phyloP scores from a whole-genome alignment of 768 basidiomycete species.

The Megacollybia marginata region DNA sequence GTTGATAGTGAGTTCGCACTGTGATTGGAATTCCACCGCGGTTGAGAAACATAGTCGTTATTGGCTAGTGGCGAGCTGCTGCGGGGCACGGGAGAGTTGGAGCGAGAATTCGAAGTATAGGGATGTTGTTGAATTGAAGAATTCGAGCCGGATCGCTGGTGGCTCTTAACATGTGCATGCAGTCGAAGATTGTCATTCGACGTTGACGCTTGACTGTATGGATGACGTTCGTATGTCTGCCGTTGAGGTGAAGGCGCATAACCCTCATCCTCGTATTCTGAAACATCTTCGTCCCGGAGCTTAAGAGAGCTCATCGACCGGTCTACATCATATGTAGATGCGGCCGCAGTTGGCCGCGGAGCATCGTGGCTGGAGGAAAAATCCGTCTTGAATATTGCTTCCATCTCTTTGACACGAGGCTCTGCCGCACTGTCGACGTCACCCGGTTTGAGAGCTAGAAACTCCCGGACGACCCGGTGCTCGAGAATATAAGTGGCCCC shows the following conservation, averaged over 20 bases:
- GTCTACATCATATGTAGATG: constrained; percentile 36
- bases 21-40: constrained; percentile 6
- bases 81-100: constrained; percentile 30
- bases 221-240: constrained; percentile 29
- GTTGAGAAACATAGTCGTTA: neutral
- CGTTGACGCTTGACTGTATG: constrained; percentile 31
- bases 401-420: constrained; percentile 51
- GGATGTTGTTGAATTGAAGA: constrained; percentile 35
- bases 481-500: constrained; percentile 78
- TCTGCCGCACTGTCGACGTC: constrained; percentile 69
- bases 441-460: constrained; percentile 80
- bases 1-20: constrained; percentile 32
- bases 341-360: constrained; percentile 21
- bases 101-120: constrained; percentile 24
- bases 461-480: constrained; percentile 71
- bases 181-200: constrained; percentile 34
- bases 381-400: constrained; percentile 37
- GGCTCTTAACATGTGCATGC: constrained; percentile 37
- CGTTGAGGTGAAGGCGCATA: constrained; percentile 38
- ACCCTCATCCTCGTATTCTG: constrained; percentile 59
- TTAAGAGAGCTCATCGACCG: constrained; percentile 46
- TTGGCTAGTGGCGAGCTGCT: constrained; percentile 27
- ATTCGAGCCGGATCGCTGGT: constrained; percentile 43
- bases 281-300: constrained; percentile 45
- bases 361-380: constrained; percentile 30